Evolutionary conservation across 345 rosid genomes (phyloP).

Genomic region (Theobroma cacao): DNA sequence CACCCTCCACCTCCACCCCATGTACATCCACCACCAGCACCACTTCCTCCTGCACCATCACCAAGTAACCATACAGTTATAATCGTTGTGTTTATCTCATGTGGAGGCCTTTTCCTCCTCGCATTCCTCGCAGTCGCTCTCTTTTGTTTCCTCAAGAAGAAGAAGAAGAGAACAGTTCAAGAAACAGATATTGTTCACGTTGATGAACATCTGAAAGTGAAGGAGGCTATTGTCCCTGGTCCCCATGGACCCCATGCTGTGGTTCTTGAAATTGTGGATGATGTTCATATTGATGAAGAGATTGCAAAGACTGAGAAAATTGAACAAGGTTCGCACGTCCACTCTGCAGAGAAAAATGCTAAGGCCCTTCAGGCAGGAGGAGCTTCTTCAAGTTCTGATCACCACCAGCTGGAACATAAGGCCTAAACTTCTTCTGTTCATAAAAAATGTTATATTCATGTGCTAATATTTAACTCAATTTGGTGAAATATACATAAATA

Average conservation of each 20-base stretch:
- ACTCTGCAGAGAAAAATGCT: neutral
- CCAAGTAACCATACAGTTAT: constrained; percentile 2
- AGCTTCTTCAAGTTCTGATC: constrained; percentile 17
- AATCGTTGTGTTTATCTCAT: constrained; percentile 16
- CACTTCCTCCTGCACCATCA: constrained; percentile 10
- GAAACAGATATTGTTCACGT: constrained; percentile 33
- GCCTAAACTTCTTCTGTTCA: neutral
- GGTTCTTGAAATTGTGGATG: constrained; percentile 53
- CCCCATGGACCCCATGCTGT: constrained; percentile 47
- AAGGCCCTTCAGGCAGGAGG: constrained; percentile 8
- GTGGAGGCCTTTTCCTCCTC: constrained; percentile 52
- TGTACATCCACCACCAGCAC: neutral
- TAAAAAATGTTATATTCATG: neutral
- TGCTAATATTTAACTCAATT: neutral
- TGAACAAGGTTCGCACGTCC: constrained; percentile 16
- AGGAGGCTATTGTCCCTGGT: constrained; percentile 49
- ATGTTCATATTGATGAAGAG: constrained; percentile 43
- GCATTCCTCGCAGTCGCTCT: constrained; percentile 44
- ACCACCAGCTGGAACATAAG: constrained; percentile 16
- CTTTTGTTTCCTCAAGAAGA: constrained; percentile 49
- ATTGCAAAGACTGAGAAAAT: constrained; percentile 34
- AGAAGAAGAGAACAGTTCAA: constrained; percentile 33
- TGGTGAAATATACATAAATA: neutral
- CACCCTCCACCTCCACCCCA: neutral
- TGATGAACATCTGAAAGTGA: constrained; percentile 58